Percentiles rank a stretch among this genome's conserved stretches.
Conservation (phyloP, 495 filamentous ascomycete species). For the Ascobolus immersus region DNA sequence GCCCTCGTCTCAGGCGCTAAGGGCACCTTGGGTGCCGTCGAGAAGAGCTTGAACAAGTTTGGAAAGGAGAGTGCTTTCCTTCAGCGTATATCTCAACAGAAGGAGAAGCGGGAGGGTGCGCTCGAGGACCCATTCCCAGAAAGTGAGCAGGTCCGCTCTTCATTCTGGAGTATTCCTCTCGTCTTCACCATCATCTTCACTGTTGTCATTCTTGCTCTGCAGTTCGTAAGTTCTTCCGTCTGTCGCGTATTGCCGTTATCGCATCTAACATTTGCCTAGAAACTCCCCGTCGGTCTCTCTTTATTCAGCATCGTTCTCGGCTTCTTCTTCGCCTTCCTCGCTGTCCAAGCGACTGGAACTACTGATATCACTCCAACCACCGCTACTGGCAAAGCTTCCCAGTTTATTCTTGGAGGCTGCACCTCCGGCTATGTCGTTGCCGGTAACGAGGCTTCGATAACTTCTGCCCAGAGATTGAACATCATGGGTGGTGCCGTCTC, state of each 20-base stretch:
- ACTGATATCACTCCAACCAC: slow-evolving; percentile 41
- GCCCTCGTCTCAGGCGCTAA: slow-evolving; percentile 27
- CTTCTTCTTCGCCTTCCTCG: slow-evolving; percentile 44
- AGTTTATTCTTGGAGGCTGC: slow-evolving; percentile 37
- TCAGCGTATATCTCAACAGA: slow-evolving; percentile 30
- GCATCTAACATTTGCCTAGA: too few relatives aligned
- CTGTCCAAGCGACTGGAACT: slow-evolving; percentile 36
- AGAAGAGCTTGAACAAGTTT: slow-evolving; percentile 19
- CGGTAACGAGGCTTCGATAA: slow-evolving; percentile 19
- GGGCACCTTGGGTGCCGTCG: slow-evolving; percentile 24
- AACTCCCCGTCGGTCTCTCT: slow-evolving; percentile 33
- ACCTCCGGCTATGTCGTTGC: slow-evolving; percentile 25
- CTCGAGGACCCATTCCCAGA: slow-evolving; percentile 23
- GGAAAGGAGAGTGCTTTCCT: slow-evolving; percentile 21
- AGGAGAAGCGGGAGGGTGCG: slow-evolving; percentile 33
- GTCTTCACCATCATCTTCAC: slow-evolving; percentile 26
- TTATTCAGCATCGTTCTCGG: slow-evolving; percentile 35
- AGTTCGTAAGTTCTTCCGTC: too few relatives aligned
- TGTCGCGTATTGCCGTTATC: too few relatives aligned
- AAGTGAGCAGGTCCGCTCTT: slow-evolving; percentile 25
- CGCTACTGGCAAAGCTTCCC: slow-evolving; percentile 38
- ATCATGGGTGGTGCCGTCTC: slow-evolving; percentile 34
- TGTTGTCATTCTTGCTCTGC: slow-evolving; percentile 32
- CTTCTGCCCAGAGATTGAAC: slow-evolving; percentile 34
- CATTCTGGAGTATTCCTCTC: slow-evolving; percentile 33